Evolutionary conservation across 768 basidiomycete species (phyloP).

Genomic region (Rhodotorula kratochvilovae): DNA sequence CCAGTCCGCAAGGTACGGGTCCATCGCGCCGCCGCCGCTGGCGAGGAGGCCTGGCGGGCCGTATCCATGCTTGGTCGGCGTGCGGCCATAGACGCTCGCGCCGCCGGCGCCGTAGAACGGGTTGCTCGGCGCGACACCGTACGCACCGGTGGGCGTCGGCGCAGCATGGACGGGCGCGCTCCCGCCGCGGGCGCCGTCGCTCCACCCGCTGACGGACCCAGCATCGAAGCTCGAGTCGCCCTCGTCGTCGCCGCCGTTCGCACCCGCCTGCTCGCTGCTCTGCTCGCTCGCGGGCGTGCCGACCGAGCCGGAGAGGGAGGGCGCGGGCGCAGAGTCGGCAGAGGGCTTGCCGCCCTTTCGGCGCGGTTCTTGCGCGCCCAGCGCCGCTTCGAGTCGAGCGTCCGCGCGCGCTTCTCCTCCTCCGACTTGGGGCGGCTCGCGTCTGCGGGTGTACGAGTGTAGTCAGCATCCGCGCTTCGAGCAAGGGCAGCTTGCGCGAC

Average conservation of each 20-base stretch:
- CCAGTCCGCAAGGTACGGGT: not conserved
- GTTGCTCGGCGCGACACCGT: not conserved
- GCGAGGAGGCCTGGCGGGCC: not conserved
- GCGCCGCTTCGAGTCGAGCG: conserved; percentile 47
- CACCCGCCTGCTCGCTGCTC: not conserved
- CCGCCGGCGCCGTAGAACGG: conserved; percentile 9
- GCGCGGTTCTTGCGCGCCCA: conserved; percentile 49
- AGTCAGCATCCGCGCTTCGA: too few relatives aligned
- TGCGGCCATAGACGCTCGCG: not conserved
- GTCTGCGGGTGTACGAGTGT: conserved; percentile 40
- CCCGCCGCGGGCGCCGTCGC: not conserved
- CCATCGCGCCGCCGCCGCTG: not conserved
- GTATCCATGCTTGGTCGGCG: not conserved
- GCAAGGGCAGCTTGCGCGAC: too few relatives aligned
- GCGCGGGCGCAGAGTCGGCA: not conserved
- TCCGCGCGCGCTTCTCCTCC: conserved; percentile 47
- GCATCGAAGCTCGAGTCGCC: conserved; percentile 16
- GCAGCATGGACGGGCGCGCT: not conserved
- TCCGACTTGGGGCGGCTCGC: conserved; percentile 48
- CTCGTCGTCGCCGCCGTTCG: conserved; percentile 1
- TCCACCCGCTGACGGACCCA: conserved; percentile 4
- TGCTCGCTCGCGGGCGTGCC: conserved; percentile 1
- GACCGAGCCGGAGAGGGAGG: not conserved
- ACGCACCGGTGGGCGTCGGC: not conserved
- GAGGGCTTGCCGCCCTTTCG: conserved; percentile 19